phyloP scores from a whole-genome alignment of 1,284 basidiomycete species.

The Schizophyllum amplum region DNA sequence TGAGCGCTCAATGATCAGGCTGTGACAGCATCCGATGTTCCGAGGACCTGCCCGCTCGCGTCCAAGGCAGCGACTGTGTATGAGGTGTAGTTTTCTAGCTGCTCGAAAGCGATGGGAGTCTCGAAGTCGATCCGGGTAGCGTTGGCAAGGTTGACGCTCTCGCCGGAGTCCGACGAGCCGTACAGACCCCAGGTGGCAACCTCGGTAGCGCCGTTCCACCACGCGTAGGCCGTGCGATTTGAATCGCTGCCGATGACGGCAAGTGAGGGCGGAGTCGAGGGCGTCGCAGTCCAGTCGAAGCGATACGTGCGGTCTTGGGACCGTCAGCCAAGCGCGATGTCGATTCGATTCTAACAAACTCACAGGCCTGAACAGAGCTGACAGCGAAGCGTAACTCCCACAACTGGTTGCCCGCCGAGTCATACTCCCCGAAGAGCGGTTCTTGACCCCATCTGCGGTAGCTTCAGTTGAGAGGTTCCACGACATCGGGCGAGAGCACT shows the following conservation, averaged over 20 bases:
- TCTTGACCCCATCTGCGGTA: neutral
- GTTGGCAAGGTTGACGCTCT: neutral
- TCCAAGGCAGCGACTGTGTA: neutral
- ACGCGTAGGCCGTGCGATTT: constrained; percentile 3
- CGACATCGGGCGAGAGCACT: neutral
- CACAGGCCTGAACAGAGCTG: neutral
- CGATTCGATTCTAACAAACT: too few relatives aligned
- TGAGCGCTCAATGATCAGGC: too few relatives aligned
- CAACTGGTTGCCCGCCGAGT: neutral
- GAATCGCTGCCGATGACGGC: too few relatives aligned
- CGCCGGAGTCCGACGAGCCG: neutral
- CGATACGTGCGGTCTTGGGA: neutral
- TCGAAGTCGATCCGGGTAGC: neutral
- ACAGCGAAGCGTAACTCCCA: neutral
- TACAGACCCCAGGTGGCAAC: constrained; percentile 1
- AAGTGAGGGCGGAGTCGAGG: neutral
- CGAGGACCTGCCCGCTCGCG: neutral
- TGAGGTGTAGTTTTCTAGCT: neutral
- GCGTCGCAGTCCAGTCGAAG: neutral
- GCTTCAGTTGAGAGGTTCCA: neutral
- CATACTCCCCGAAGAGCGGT: neutral
- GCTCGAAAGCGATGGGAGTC: neutral
- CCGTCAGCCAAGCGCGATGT: too few relatives aligned
- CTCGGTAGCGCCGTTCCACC: constrained; percentile 10
- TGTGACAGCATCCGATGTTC: neutral